Conservation (phyloP, 176 grass and related monocot genomes). For the Themeda triandra region DNA sequence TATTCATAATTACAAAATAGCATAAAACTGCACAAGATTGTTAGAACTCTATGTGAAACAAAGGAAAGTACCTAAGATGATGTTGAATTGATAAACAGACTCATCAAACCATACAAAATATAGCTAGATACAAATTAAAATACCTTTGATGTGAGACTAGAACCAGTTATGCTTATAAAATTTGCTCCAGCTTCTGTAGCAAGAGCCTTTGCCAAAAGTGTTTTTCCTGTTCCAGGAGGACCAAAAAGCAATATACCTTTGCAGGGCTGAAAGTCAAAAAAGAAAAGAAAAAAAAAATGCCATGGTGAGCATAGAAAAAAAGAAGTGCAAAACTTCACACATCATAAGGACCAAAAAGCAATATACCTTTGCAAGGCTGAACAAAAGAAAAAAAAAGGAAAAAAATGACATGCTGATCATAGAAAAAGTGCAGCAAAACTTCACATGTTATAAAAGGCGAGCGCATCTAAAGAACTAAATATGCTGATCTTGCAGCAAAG, state of each 20-base stretch:
- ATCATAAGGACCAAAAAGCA: constrained; percentile 74
- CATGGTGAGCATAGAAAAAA: too few species aligned
- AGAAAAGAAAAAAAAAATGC: too few species aligned
- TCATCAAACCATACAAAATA: not conserved
- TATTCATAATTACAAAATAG: not conserved
- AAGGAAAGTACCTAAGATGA: not conserved
- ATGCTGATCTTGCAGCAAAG: not conserved
- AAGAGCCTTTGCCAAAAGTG: constrained; percentile 94
- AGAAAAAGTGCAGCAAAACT: not conserved
- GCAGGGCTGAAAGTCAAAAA: too few species aligned
- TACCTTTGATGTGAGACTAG: constrained; percentile 92
- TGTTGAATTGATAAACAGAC: not conserved
- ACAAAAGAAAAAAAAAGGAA: constrained; percentile 4
- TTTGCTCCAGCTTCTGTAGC: constrained; percentile 96
- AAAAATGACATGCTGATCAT: constrained; percentile 14
- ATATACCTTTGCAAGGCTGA: constrained; percentile 97
- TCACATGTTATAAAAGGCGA: not conserved
- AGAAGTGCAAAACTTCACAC: too few species aligned
- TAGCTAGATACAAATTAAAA: constrained; percentile 3
- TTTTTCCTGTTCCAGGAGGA: constrained; percentile 87
- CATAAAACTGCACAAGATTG: not conserved
- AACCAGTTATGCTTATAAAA: constrained; percentile 91
- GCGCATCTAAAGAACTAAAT: not conserved
- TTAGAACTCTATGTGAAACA: not conserved
- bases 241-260: too few species aligned